phyloP scores from a whole-genome alignment of 768 basidiomycete species.

The Panellus pusillus region DNA sequence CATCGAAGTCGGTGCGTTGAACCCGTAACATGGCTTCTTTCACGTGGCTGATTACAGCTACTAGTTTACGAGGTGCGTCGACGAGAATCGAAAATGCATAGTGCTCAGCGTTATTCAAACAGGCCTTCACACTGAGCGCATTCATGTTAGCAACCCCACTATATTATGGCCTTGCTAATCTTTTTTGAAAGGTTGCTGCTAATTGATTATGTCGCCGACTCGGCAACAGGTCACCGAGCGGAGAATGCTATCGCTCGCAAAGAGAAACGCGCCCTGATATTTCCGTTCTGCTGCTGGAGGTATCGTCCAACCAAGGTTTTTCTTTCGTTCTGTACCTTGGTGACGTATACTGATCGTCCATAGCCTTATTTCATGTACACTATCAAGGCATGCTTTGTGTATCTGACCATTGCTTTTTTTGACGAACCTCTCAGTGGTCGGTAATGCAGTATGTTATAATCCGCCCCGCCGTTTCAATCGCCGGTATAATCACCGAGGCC shows the following conservation, averaged over 20 bases:
- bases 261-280: constrained; percentile 70
- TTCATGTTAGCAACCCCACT: constrained; percentile 60
- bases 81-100: background rate
- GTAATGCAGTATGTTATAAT: constrained; percentile 89
- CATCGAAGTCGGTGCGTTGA: constrained; percentile 40
- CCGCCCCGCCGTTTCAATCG: constrained; percentile 64
- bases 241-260: constrained; percentile 73
- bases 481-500: constrained; percentile 76
- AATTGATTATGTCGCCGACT: constrained; percentile 81
- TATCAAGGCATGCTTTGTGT: background rate
- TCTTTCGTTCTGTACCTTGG: background rate
- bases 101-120: background rate
- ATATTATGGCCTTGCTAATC: background rate
- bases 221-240: constrained; percentile 60
- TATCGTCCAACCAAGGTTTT: constrained; percentile 77
- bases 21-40: constrained; percentile 1
- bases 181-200: constrained; percentile 56
- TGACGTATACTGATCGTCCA: background rate
- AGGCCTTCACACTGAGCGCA: constrained; percentile 83
- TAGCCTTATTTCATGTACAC: constrained; percentile 65
- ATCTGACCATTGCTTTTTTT: background rate
- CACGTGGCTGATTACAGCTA: constrained; percentile 1
- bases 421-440: constrained; percentile 55
- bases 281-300: constrained; percentile 81
- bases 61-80: constrained; percentile 66